phyloP scores from a whole-genome alignment of 75 land plant species.

The Pseudotsuga menziesii region DNA sequence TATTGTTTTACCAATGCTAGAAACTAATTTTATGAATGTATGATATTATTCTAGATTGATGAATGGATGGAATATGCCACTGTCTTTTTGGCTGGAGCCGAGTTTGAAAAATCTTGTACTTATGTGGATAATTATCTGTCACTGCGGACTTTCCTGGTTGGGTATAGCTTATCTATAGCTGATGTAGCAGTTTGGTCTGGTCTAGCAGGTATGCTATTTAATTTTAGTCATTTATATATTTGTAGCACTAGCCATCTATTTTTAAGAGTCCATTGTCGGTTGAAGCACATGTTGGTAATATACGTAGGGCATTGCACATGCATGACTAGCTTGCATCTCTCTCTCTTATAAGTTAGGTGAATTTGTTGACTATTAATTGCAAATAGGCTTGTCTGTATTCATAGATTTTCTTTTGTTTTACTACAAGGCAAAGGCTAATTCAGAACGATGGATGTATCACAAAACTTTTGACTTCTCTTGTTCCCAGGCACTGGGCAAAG shows the following conservation, averaged over 20 bases:
- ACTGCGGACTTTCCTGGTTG: constrained; percentile 71
- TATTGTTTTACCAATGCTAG: constrained; percentile 8
- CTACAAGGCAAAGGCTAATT: not conserved
- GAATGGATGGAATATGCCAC: constrained; percentile 77
- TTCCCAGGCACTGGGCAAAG: constrained; percentile 54
- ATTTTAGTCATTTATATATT: not conserved
- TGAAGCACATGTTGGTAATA: not conserved
- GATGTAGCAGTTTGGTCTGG: constrained; percentile 2
- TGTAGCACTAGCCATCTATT: not conserved
- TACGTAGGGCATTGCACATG: not conserved
- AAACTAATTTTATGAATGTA: not conserved
- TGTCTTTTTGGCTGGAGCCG: constrained; percentile 59
- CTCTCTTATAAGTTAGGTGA: not conserved
- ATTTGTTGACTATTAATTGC: not conserved
- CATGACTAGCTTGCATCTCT: not conserved
- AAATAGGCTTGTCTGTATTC: not conserved
- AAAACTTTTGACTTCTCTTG: not conserved
- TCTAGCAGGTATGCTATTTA: not conserved
- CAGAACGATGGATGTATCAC: not conserved
- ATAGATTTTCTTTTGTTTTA: not conserved
- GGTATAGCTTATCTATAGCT: constrained; percentile 57
- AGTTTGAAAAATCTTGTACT: constrained; percentile 72
- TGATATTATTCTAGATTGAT: constrained; percentile 51
- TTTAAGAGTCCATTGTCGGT: not conserved
- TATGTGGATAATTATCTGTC: constrained; percentile 50